These are phyloP conservation scores for Kwoniella sp. DNA, from an alignment of 768 basidiomycete species.

Conservation along the genomic window DNA sequence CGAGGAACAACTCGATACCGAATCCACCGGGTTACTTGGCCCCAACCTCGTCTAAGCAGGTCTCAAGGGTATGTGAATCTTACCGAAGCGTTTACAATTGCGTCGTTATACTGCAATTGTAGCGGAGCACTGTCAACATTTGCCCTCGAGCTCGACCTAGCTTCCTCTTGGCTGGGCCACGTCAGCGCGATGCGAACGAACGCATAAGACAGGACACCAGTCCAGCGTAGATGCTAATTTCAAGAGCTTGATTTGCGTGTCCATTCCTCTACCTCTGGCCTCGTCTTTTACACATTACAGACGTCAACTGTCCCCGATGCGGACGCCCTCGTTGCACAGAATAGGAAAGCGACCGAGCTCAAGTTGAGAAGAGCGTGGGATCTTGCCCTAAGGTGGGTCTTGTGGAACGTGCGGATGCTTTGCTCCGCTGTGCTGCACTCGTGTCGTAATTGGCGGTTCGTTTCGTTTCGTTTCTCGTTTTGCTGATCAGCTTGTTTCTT, in stretches of 20 bases:
- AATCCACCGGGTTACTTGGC: constrained; percentile 43
- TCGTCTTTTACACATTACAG: not conserved
- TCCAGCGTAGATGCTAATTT: no score
- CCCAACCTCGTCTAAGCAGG: constrained; percentile 12
- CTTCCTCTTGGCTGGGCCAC: no score
- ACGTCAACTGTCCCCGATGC: constrained; percentile 19
- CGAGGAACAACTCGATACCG: constrained; percentile 30
- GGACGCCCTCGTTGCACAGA: constrained; percentile 24
- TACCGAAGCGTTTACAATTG: no score
- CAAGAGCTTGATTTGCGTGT: no score
- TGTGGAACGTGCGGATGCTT: no score
- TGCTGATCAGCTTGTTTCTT: not conserved
- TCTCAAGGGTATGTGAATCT: not conserved
- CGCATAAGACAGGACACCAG: no score
- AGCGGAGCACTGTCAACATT: no score
- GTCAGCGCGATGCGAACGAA: no score
- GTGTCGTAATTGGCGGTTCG: not conserved
- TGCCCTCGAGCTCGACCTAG: no score
- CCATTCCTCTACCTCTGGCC: not conserved
- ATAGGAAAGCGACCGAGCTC: constrained; percentile 43
- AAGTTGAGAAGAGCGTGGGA: constrained; percentile 54
- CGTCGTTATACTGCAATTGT: no score
- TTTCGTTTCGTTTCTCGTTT: not conserved
- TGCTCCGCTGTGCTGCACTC: no score
- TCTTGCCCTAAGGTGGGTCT: constrained; percentile 49